phyloP scores from a whole-genome alignment of 257 asterid species.

The Scutellaria minor region DNA sequence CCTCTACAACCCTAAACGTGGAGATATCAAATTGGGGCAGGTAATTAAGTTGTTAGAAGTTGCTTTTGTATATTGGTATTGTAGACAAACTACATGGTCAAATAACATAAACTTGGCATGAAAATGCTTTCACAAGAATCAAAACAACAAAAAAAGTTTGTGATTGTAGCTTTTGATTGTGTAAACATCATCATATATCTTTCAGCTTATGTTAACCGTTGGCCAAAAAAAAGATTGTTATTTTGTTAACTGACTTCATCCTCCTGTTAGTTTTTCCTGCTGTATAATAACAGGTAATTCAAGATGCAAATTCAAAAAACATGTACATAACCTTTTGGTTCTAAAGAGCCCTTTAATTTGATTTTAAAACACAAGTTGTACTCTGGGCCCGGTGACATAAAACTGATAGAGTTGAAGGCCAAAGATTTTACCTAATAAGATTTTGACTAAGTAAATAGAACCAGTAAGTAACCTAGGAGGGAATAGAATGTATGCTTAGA shows the following conservation, averaged over 20 bases:
- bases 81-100: constrained; percentile 18
- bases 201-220: neutral
- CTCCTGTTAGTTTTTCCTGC: neutral
- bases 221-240: neutral
- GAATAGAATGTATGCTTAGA: too few species aligned
- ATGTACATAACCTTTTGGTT: neutral
- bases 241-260: neutral
- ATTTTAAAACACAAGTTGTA: neutral
- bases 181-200: neutral
- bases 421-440: too few species aligned
- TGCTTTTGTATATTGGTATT: constrained; percentile 17
- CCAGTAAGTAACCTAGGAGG: too few species aligned
- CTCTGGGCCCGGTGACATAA: too few species aligned
- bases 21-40: constrained; percentile 96
- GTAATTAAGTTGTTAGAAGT: constrained; percentile 43
- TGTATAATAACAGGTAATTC: neutral
- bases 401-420: too few species aligned
- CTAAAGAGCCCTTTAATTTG: neutral
- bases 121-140: constrained; percentile 3
- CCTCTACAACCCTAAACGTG: constrained; percentile 87
- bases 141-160: neutral
- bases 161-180: neutral
- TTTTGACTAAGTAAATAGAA: too few species aligned
- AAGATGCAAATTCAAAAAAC: neutral
- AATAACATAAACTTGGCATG: constrained; percentile 20